phyloP scores from a whole-genome alignment of 306 rosid species.

The Acacia confusa region DNA sequence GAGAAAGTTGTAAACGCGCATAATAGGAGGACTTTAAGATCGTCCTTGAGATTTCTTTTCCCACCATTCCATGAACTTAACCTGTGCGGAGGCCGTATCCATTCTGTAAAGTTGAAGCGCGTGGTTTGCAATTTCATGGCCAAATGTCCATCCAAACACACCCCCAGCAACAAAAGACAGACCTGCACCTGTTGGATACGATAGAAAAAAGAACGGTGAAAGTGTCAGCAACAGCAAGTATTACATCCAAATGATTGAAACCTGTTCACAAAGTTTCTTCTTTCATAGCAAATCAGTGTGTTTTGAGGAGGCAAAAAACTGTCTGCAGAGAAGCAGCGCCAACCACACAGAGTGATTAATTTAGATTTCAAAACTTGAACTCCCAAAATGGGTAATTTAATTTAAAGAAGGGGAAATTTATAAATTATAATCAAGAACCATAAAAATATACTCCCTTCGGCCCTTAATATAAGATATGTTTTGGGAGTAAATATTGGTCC shows the following conservation, averaged over 20 bases:
- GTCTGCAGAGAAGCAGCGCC: not conserved
- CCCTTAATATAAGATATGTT: too few species aligned
- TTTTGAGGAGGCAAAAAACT: not conserved
- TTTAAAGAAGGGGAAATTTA: not conserved
- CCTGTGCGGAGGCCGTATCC: slow-evolving; percentile 73
- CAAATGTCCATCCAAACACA: slow-evolving; percentile 62
- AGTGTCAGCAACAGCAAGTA: slow-evolving; percentile 23
- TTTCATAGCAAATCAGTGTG: not conserved
- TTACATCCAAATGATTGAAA: not conserved
- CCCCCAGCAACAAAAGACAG: slow-evolving; percentile 77
- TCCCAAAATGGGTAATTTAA: not conserved
- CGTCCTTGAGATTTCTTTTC: slow-evolving; percentile 47
- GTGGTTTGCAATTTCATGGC: slow-evolving; percentile 76
- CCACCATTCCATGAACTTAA: slow-evolving; percentile 91
- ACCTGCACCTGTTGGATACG: slow-evolving; percentile 63
- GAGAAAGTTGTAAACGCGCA: slow-evolving; percentile 17
- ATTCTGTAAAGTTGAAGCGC: slow-evolving; percentile 77
- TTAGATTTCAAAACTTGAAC: not conserved
- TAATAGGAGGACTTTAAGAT: slow-evolving; percentile 34
- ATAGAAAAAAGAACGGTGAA: not conserved
- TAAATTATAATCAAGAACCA: not conserved
- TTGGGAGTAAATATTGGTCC: too few species aligned
- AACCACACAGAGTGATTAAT: not conserved
- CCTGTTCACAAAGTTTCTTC: not conserved
- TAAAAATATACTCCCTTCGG: not conserved